Conservation (phyloP, 176 grass and related monocot species). For the Triticum monococcum region DNA sequence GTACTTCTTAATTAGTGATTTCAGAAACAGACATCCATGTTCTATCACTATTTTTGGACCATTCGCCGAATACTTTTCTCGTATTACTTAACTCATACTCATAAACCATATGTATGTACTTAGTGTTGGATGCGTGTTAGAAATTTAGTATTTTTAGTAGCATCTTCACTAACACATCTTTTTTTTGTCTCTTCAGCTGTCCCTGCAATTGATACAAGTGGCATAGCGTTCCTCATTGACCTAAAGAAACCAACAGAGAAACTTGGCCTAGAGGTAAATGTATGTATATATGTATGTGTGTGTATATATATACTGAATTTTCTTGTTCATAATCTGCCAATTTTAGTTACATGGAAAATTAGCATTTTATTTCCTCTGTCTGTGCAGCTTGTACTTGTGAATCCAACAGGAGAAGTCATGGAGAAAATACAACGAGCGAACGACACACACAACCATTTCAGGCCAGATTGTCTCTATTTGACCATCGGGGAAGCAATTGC, state of each 20-base stretch:
- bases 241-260: slow-evolving; percentile 75
- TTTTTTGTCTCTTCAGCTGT: slow-evolving; percentile 44
- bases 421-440: too few relatives aligned
- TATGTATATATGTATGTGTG: neutral
- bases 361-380: too few relatives aligned
- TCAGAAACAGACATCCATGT: too few relatives aligned
- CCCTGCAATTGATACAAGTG: slow-evolving; percentile 75
- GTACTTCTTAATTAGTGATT: too few relatives aligned
- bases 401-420: too few relatives aligned
- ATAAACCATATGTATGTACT: neutral
- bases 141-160: neutral
- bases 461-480: too few relatives aligned
- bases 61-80: too few relatives aligned
- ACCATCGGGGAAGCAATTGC: too few relatives aligned
- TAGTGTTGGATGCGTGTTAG: neutral
- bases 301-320: neutral
- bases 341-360: too few relatives aligned
- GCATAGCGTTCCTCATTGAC: slow-evolving; percentile 77
- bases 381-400: too few relatives aligned
- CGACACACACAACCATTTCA: too few relatives aligned
- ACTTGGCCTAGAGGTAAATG: slow-evolving; percentile 55
- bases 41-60: too few relatives aligned
- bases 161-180: neutral
- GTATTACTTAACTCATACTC: neutral
- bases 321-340: neutral